Percentiles rank a stretch among this genome's conserved stretches.
Conservation (phyloP, 1,139 yeast species). For the Sugiyamaella sp. region DNA sequence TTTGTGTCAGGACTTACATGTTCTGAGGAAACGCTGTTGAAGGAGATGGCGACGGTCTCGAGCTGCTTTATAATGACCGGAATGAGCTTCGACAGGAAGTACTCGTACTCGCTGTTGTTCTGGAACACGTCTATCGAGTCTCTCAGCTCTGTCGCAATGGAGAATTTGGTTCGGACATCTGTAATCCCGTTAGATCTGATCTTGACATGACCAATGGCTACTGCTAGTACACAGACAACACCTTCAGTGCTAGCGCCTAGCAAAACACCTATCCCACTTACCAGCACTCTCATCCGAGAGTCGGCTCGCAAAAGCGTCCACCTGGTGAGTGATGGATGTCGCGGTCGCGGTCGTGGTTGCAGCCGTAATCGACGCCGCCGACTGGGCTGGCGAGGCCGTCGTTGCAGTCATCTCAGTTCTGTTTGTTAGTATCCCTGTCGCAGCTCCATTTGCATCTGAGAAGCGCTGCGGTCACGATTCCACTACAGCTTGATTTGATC, state of each 20-base stretch:
- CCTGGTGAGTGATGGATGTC: constrained; percentile 40
- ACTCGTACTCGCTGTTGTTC: constrained; percentile 75
- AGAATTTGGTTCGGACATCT: constrained; percentile 63
- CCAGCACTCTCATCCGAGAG: constrained; percentile 51
- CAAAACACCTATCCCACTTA: constrained; percentile 27
- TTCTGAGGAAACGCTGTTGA: constrained; percentile 37
- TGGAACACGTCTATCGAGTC: constrained; percentile 85
- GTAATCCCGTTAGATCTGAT: constrained; percentile 11
- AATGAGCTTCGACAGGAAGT: constrained; percentile 37
- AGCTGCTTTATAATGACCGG: constrained; percentile 49
- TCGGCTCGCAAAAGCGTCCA: constrained; percentile 63
- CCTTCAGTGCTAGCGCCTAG: not conserved
- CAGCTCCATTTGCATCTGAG: too few species aligned
- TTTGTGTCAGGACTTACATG: too few species aligned
- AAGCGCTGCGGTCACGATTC: too few species aligned
- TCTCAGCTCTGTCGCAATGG: constrained; percentile 76
- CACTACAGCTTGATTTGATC: too few species aligned
- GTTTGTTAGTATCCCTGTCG: too few species aligned
- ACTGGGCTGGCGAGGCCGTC: too few species aligned
- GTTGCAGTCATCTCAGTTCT: too few species aligned
- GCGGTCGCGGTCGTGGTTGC: not conserved
- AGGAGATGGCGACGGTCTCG: constrained; percentile 75
- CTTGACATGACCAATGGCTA: too few species aligned
- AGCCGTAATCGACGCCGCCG: not conserved
- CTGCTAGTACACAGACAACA: not conserved